phyloP scores from a whole-genome alignment of 805 yeast genomes.

The Wickerhamomyces queroliae region DNA sequence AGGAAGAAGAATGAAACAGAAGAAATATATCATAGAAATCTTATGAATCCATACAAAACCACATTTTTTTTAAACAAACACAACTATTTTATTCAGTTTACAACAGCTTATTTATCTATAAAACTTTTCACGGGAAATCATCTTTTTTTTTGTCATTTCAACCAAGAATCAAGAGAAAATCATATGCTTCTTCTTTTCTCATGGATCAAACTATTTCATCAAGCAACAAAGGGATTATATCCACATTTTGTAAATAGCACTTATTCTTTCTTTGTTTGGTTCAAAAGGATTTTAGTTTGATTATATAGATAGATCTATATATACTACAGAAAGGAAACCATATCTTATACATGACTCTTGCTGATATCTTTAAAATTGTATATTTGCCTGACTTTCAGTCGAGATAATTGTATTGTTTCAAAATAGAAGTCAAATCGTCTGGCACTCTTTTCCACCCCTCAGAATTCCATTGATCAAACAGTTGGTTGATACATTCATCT shows the following conservation, averaged over 20 bases:
- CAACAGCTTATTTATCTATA: background rate
- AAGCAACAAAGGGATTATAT: too few relatives aligned
- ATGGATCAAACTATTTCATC: too few relatives aligned
- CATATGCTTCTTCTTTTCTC: background rate
- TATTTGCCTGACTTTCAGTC: too few relatives aligned
- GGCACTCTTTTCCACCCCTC: conserved; percentile 27
- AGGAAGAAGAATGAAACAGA: background rate
- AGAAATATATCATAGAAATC: background rate
- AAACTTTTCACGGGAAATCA: background rate
- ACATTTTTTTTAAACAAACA: background rate
- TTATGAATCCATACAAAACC: background rate
- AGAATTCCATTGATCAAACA: conserved; percentile 23
- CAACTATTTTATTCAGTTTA: too few relatives aligned
- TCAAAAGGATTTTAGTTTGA: background rate
- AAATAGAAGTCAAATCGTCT: conserved; percentile 25
- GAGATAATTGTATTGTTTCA: conserved; percentile 2
- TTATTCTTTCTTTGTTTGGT: background rate
- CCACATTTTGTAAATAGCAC: background rate
- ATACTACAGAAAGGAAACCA: too few relatives aligned
- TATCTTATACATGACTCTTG: background rate
- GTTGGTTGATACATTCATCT: conserved; percentile 8
- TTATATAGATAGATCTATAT: background rate
- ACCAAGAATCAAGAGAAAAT: background rate
- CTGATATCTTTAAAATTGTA: background rate
- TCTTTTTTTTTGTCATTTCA: background rate